Conservation (phyloP, 257 asterid species). For the Penstemon eatonii region DNA sequence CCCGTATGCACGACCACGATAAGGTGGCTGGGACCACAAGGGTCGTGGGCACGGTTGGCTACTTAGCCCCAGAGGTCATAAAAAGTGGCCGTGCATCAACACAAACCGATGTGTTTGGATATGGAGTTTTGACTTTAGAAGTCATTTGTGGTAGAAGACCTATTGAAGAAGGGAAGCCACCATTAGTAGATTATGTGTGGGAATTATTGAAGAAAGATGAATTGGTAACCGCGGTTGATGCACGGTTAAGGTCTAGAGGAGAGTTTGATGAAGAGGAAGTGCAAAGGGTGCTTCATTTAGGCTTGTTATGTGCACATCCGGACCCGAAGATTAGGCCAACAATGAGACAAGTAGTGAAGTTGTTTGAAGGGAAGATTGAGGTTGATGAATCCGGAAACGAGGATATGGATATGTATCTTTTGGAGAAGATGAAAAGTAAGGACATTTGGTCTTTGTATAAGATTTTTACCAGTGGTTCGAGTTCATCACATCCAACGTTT, state of each 20-base stretch:
- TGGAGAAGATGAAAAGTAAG: too few species aligned
- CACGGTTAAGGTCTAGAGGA: constrained; percentile 29
- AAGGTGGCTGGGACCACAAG: constrained; percentile 62
- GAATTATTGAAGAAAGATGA: constrained; percentile 44
- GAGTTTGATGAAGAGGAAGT: constrained; percentile 48
- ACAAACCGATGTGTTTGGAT: constrained; percentile 53
- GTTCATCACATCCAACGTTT: too few species aligned
- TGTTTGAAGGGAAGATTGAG: constrained; percentile 51
- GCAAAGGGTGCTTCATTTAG: constrained; percentile 52
- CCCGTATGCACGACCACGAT: constrained; percentile 67
- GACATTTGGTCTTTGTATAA: too few species aligned
- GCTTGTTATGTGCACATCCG: constrained; percentile 18
- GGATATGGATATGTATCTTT: constrained; percentile 24
- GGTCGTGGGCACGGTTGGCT: constrained; percentile 72
- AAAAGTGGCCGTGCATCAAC: constrained; percentile 62
- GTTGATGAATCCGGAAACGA: constrained; percentile 39
- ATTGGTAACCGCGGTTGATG: constrained; percentile 43
- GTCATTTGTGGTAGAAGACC: constrained; percentile 67
- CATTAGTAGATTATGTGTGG: constrained; percentile 61
- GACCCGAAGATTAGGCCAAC: constrained; percentile 59
- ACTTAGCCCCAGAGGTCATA: constrained; percentile 63
- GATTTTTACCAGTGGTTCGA: too few species aligned
- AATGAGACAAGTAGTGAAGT: constrained; percentile 66
- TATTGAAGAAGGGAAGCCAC: constrained; percentile 46
- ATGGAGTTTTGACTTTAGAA: constrained; percentile 56